A percentile compares a stretch with the other conserved stretches of the same genome.
Evolutionary conservation across 1,139 yeast species (phyloP).

Genomic region (Saccharomyces hybrid): DNA sequence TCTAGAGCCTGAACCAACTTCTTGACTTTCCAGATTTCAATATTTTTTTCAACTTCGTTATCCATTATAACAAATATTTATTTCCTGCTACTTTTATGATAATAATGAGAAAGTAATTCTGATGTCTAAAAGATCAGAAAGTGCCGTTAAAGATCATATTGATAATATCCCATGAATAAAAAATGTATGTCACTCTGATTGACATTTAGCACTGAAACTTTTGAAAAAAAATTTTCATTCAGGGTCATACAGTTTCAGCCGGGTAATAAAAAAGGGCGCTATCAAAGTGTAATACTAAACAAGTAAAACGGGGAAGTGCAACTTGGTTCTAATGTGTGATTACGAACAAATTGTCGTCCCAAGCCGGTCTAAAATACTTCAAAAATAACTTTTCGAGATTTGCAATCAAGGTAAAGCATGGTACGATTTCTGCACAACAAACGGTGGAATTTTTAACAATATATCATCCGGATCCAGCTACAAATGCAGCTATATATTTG

Average conservation of each 20-base stretch:
- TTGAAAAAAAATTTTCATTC: background rate
- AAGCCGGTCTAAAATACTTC: too few relatives aligned
- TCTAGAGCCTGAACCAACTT: too few relatives aligned
- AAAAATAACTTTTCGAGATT: too few relatives aligned
- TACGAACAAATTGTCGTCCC: too few relatives aligned
- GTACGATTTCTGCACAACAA: too few relatives aligned
- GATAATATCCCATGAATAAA: background rate
- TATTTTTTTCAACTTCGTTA: too few relatives aligned
- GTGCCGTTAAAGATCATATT: background rate
- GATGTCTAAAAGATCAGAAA: background rate
- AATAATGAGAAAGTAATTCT: background rate
- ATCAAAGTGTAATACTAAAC: background rate
- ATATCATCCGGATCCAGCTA: too few relatives aligned
- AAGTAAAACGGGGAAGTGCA: background rate
- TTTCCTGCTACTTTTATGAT: background rate
- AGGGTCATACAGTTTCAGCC: background rate
- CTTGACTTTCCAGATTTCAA: too few relatives aligned
- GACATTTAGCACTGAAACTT: background rate
- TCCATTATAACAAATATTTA: background rate
- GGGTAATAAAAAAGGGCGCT: background rate
- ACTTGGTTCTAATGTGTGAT: too few relatives aligned
- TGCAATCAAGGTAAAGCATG: too few relatives aligned
- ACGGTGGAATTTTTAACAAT: too few relatives aligned
- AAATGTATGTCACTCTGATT: background rate
- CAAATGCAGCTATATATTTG: too few relatives aligned